Base-by-base conservation (phyloP, 352 stramenopile species). In the Globisporangium lucens region DNA sequence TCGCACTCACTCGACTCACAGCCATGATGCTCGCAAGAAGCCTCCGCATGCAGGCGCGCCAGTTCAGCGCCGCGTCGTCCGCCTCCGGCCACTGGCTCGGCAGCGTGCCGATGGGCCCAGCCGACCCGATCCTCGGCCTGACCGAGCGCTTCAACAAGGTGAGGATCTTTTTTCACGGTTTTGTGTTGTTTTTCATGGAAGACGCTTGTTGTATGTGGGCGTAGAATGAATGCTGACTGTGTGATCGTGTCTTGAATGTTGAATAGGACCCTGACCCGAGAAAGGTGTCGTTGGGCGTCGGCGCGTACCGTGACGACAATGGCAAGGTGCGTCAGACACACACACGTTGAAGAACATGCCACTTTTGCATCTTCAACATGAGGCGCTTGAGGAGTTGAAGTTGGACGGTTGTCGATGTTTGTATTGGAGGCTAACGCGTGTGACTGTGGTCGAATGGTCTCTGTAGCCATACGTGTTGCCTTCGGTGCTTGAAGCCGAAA, bases 251-350 rank as follows among this genome's bases (percentile, higher is more conserved):
- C 4, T 22, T 49, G 41, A 22, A 15, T 49, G 41, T n/a, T 76
- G 86, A 20, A 52, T 81, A 97, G 78, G 97, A 98, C 80, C 84
- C 87, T 36, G 93, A 98, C 75, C 51, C 92, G 60, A 74, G 87
- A 57, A 99, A 99, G 82, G 92, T 99, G 5, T 97, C 93, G 85
- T 79, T 99, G 29, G 98, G 98, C 58, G 98, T 99, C n/a, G 98
- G 98, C 67, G 98, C 98, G 7, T 99, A 99, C 83, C 90, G 98
- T 71, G 94, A 98, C 69, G 91, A 98, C 70, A 83, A 95, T 55
- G 86, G 87, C 71, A 97, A 97, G 75, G 79, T 87, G 68, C 22
- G 49, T 36, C 12, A 46, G n/a, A 36, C 12, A 46, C 38, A 33
- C 30, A 46, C 38, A 20, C 38, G 20, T 20, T 56, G 36, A 58